phyloP scores from a whole-genome alignment of 2,329 filamentous ascomycete genomes.

The Ophiostoma triangulosporum region DNA sequence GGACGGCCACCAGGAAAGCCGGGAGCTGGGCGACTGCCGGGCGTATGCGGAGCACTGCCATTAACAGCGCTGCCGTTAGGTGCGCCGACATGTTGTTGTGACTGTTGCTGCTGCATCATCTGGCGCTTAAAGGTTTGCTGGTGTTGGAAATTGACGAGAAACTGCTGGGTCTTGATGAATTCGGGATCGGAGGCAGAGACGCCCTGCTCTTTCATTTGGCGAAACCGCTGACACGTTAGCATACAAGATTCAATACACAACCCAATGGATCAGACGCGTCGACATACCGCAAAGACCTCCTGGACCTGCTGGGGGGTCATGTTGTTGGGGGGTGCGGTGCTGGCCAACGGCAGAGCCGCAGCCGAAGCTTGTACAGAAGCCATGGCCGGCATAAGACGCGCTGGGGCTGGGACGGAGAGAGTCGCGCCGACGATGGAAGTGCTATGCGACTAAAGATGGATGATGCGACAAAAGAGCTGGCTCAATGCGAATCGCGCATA shows the following conservation, averaged over 20 bases:
- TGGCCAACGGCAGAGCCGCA: constrained; percentile 49
- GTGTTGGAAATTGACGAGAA: constrained; percentile 51
- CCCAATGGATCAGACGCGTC: not conserved
- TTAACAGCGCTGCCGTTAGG: constrained; percentile 30
- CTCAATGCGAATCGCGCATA: constrained; percentile 8
- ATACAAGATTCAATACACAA: not conserved
- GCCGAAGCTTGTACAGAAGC: constrained; percentile 65
- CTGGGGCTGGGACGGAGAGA: constrained; percentile 7
- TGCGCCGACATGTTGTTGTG: constrained; percentile 20
- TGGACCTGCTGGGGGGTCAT: constrained; percentile 67
- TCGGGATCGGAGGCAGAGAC: constrained; percentile 75
- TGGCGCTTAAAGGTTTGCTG: constrained; percentile 19
- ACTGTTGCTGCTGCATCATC: constrained; percentile 27
- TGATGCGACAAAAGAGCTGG: not conserved
- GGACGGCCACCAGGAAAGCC: constrained; percentile 11
- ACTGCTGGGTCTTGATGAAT: constrained; percentile 66
- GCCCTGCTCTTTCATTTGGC: constrained; percentile 76
- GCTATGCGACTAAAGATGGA: not conserved
- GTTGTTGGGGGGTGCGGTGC: constrained; percentile 47
- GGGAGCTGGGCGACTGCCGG: constrained; percentile 23
- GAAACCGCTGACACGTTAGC: constrained; percentile 53
- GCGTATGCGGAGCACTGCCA: constrained; percentile 17
- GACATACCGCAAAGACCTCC: constrained; percentile 38
- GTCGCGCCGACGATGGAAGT: constrained; percentile 13
- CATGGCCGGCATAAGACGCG: constrained; percentile 38